Evolutionary conservation across 768 basidiomycete species (phyloP), one percentile per base, ranked within the genome.

Genomic region (Exidia glandulosa): DNA sequence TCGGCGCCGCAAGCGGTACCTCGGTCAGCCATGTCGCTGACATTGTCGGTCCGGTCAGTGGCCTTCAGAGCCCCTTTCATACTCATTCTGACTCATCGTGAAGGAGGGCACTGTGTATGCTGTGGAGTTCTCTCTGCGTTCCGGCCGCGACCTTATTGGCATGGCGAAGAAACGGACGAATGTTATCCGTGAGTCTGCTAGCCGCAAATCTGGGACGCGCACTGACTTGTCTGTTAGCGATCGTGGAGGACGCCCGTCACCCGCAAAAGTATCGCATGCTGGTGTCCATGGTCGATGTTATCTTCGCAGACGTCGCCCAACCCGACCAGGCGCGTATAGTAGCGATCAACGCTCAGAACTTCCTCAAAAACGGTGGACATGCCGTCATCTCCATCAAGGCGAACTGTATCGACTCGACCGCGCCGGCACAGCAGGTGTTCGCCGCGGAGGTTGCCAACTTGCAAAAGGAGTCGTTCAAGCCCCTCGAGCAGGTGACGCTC

Each of bases 151-250:
- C 75, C 76, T 98, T 63, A 96, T 99, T 66, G 90, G 89, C 76
- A 99, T 98, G 96, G 95, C 96, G 33, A 97, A 98, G 77, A 97
- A 96, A 76, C 82, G 96, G 61, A 98, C 96, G 64, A 99, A 98
- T 73, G 93, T 98, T 64, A 95, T 98, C 68, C 96, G 93, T 95
- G 75, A 61, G 37, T 34, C 25, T 30, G 36, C 30, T 56, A 2
- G 41, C 31, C 47, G 5, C 7, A 32, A 23, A 33, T 29, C 58
- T 27, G 33, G 58, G 34, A 6, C 57, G 12, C 45, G 57, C 61
- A 56, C 19, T 57, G 5, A 36, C 32, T 54, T 60, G 56, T 6
- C 56, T 25, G 65, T 3, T 58, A 93, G 90, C 95, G 41, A 99
- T 99, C 70, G 81, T 99, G 56, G 96, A 98, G 73, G 96, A 99